Evolutionary conservation across 1,139 yeast genomes (phyloP).

Genomic region (Tardiomyces blankii): DNA sequence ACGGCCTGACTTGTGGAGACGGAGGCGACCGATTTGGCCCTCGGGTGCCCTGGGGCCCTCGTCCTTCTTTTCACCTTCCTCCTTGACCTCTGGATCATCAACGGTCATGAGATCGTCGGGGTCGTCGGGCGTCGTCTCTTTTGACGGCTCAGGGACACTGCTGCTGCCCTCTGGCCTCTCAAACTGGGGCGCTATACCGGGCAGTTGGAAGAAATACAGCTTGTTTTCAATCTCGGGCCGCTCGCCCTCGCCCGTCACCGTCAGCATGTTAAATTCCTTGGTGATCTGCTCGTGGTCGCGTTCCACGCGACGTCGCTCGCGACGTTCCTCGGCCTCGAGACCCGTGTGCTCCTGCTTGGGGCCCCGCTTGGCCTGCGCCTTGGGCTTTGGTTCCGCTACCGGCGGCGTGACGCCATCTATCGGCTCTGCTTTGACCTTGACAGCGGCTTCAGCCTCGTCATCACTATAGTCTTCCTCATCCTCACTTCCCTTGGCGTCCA

Average conservation of each 20-base stretch:
- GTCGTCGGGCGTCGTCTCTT: neutral
- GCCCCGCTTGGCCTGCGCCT: neutral
- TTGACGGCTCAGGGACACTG: neutral
- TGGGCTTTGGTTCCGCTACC: neutral
- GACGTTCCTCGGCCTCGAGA: constrained; percentile 15
- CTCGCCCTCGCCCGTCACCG: constrained; percentile 7
- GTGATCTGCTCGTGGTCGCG: constrained; percentile 18
- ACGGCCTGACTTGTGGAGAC: constrained; percentile 75
- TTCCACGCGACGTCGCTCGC: constrained; percentile 15
- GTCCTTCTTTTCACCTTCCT: constrained; percentile 10
- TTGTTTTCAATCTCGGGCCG: constrained; percentile 28
- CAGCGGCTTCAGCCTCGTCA: constrained; percentile 28
- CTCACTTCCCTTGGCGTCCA: constrained; percentile 9
- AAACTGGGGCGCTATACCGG: constrained; percentile 53
- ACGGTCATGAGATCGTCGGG: constrained; percentile 9
- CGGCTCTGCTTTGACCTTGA: constrained; percentile 12
- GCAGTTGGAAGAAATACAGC: constrained; percentile 58
- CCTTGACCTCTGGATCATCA: constrained; percentile 5
- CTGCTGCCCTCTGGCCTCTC: constrained; percentile 8
- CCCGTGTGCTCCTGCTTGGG: neutral
- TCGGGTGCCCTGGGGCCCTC: constrained; percentile 14
- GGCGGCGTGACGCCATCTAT: constrained; percentile 3
- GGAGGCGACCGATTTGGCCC: constrained; percentile 62
- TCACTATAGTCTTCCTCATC: constrained; percentile 24
- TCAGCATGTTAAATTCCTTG: constrained; percentile 16